Percentiles rank a stretch among this genome's conserved stretches.
Conservation (phyloP, 257 asterid species). For the Cinchona pubescens region DNA sequence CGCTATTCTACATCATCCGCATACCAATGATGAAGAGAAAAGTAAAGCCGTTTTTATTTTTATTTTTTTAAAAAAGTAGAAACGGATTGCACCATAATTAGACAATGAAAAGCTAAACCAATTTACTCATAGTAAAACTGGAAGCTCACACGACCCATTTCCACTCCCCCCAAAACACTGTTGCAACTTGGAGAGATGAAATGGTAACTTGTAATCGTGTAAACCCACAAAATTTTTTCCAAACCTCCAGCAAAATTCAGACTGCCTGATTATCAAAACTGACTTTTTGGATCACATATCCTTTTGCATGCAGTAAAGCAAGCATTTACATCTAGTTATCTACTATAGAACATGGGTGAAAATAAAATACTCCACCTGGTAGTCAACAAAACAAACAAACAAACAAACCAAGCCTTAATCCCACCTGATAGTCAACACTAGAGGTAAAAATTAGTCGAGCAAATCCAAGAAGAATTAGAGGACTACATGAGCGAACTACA, state of each 20-base stretch:
- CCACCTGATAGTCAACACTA: slow-evolving; percentile 85
- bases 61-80: neutral
- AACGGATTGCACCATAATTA: neutral
- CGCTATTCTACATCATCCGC: neutral
- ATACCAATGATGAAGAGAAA: neutral
- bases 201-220: neutral
- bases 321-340: slow-evolving; percentile 6
- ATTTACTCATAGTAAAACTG: neutral
- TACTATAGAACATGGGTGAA: slow-evolving; percentile 3
- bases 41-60: too few species aligned
- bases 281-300: neutral
- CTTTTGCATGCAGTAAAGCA: neutral
- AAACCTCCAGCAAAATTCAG: neutral
- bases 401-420: too few species aligned
- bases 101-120: neutral
- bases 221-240: neutral
- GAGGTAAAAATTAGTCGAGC: slow-evolving; percentile 73
- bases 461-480: slow-evolving; percentile 80
- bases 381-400: too few species aligned
- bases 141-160: neutral
- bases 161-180: neutral
- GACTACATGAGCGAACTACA: slow-evolving; percentile 60
- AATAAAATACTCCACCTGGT: slow-evolving; percentile 52
- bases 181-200: neutral
- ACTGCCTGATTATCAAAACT: neutral